These are phyloP conservation scores for Entoloma clypeatum DNA, from an alignment of 1,284 basidiomycete genomes.

Conservation along the genomic window DNA sequence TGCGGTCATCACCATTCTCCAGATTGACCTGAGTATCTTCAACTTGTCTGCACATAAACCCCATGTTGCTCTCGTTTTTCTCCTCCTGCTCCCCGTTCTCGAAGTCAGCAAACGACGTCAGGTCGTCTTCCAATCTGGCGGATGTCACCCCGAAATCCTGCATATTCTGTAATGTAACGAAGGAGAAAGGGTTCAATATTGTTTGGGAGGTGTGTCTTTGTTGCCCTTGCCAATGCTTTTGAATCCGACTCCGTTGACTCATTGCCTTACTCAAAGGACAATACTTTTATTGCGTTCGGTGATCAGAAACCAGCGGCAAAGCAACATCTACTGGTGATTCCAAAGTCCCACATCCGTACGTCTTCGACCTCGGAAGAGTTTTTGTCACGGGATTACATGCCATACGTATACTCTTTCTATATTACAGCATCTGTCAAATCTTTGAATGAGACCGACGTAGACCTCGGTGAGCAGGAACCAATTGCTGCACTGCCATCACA, in stretches of 20 bases:
- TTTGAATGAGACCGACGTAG: constrained; percentile 40
- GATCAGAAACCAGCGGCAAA: constrained; percentile 60
- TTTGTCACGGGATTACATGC: too few species aligned
- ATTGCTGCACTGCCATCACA: constrained; percentile 7
- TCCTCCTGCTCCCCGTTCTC: constrained; percentile 10
- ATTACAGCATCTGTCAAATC: constrained; percentile 49
- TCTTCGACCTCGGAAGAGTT: too few species aligned
- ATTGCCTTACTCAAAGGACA: constrained; percentile 47
- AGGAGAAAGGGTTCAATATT: constrained; percentile 56
- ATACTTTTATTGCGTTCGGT: constrained; percentile 56
- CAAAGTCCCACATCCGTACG: constrained; percentile 58
- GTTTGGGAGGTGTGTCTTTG: constrained; percentile 48
- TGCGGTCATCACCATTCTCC: too few species aligned
- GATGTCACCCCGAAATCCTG: constrained; percentile 24
- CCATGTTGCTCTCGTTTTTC: constrained; percentile 1
- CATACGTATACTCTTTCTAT: too few species aligned
- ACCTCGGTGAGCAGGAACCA: constrained; percentile 54
- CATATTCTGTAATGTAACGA: constrained; percentile 53
- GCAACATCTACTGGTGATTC: constrained; percentile 64
- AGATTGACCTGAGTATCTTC: too few species aligned
- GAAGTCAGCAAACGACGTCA: constrained; percentile 9
- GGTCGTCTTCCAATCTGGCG: too few species aligned
- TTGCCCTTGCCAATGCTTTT: not conserved
- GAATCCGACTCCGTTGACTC: constrained; percentile 2
- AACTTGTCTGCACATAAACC: too few species aligned